A percentile compares a stretch with the other conserved stretches of the same genome.
Evolutionary conservation across 805 yeast genomes (phyloP).

Genomic region (Ogataea haglerorum): DNA sequence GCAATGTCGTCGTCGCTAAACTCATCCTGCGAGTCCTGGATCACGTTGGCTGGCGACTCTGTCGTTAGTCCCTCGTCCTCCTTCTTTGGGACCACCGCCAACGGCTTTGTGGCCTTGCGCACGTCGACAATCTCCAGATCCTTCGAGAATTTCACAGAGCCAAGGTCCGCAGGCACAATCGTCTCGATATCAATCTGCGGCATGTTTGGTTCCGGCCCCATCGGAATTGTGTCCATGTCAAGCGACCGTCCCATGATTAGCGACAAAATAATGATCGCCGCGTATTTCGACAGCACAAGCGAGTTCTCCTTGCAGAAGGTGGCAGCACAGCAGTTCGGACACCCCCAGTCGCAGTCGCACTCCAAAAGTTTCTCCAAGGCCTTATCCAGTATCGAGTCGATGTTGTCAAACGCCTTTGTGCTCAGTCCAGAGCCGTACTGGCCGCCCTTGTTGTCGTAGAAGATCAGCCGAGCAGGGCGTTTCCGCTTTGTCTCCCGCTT

Average conservation of each 20-base stretch:
- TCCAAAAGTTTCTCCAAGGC: conserved; percentile 56
- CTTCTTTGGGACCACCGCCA: conserved; percentile 19
- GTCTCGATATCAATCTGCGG: conserved; percentile 71
- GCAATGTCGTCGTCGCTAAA: conserved; percentile 24
- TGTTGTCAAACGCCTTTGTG: conserved; percentile 73
- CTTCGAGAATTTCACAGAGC: conserved; percentile 53
- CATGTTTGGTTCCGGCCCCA: conserved; percentile 77
- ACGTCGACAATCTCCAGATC: conserved; percentile 56
- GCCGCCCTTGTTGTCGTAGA: conserved; percentile 84
- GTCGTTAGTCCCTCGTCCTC: conserved; percentile 17
- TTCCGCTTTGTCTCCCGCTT: conserved; percentile 63
- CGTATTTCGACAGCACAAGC: conserved; percentile 83
- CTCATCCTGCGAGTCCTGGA: conserved; percentile 17
- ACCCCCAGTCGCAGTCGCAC: conserved; percentile 69
- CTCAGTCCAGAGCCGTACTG: conserved; percentile 75
- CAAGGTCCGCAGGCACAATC: conserved; percentile 46
- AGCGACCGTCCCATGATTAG: conserved; percentile 53
- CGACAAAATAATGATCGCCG: conserved; percentile 68
- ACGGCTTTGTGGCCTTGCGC: conserved; percentile 22
- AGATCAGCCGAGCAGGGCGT: conserved; percentile 84
- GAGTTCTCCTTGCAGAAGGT: conserved; percentile 77
- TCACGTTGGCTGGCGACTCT: not conserved
- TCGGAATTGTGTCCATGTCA: conserved; percentile 47
- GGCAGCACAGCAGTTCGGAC: conserved; percentile 86
- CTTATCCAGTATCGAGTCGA: conserved; percentile 59